Conservation (phyloP, 1,284 basidiomycete species). For the Coriolopsis trogii region DNA sequence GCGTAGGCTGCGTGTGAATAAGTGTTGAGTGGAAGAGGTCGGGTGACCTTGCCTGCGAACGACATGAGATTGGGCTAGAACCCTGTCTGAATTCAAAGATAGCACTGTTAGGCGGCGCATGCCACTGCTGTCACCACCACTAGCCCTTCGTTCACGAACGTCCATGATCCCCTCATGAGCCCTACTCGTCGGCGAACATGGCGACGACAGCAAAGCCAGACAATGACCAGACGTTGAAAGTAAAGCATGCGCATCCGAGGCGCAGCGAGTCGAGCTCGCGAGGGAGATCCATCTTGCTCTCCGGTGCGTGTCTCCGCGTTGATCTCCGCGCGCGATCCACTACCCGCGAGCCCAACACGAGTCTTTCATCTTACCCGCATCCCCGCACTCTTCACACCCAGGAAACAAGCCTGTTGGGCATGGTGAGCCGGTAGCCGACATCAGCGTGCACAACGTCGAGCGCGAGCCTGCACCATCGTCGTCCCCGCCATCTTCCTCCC, state of each 20-base stretch:
- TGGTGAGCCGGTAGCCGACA: no score
- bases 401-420: no score
- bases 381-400: conserved; percentile 1
- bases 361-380: conserved; percentile 15
- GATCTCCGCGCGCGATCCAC: conserved; percentile 1
- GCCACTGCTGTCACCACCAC: not conserved
- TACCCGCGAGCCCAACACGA: not conserved
- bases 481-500: not conserved
- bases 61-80: conserved; percentile 14
- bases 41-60: conserved; percentile 14
- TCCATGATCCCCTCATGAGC: conserved; percentile 15
- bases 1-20: not conserved
- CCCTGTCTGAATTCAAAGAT: conserved; percentile 11
- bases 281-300: conserved; percentile 23
- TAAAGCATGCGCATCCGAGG: conserved; percentile 9
- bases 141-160: conserved; percentile 12
- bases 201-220: conserved; percentile 4
- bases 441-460: not conserved
- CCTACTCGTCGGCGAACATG: conserved; percentile 5
- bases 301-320: conserved; percentile 25
- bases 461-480: not conserved
- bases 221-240: not conserved
- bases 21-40: conserved; percentile 10
- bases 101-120: conserved; percentile 1
- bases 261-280: conserved; percentile 7